Conservation (phyloP, 2,329 filamentous ascomycete species). For the Elsinoe perseae region DNA sequence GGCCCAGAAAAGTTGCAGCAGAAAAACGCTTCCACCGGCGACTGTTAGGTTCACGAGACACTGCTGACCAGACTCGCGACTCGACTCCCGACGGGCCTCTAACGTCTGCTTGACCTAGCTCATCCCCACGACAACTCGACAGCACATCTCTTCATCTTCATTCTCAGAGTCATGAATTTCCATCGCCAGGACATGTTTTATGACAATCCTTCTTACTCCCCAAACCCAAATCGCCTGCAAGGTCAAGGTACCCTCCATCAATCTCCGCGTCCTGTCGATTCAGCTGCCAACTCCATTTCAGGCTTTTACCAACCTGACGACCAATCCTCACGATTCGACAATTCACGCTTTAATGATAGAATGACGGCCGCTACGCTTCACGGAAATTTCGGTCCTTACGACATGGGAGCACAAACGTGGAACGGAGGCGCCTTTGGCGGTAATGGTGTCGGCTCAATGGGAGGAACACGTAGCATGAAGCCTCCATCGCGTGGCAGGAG, state of each 20-base stretch:
- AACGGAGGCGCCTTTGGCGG: slow-evolving; percentile 65
- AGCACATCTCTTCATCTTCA: background rate
- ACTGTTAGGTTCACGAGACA: slow-evolving; percentile 15
- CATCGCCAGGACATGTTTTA: slow-evolving; percentile 59
- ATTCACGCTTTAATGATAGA: slow-evolving; percentile 54
- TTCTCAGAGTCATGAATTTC: slow-evolving; percentile 18
- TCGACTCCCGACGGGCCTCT: background rate
- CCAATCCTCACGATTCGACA: slow-evolving; percentile 42
- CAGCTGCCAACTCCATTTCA: slow-evolving; percentile 53
- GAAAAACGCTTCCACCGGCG: slow-evolving; percentile 16
- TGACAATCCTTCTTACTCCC: slow-evolving; percentile 65
- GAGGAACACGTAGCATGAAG: slow-evolving; percentile 47
- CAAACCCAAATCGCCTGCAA: slow-evolving; percentile 62
- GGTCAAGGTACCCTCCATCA: slow-evolving; percentile 60
- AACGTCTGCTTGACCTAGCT: slow-evolving; percentile 14
- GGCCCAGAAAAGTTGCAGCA: slow-evolving; percentile 9
- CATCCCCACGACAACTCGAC: slow-evolving; percentile 16
- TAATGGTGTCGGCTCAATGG: slow-evolving; percentile 56
- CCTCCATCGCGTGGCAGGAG: slow-evolving; percentile 47
- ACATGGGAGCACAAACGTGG: slow-evolving; percentile 69
- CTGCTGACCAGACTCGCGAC: slow-evolving; percentile 10
- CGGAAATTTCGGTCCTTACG: slow-evolving; percentile 59
- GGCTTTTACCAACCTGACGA: slow-evolving; percentile 66
- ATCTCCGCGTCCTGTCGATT: slow-evolving; percentile 66
- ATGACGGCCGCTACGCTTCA: slow-evolving; percentile 48